Evolutionary conservation across 2,329 filamentous ascomycete genomes (phyloP).

Genomic region (Epichloe baconii): DNA sequence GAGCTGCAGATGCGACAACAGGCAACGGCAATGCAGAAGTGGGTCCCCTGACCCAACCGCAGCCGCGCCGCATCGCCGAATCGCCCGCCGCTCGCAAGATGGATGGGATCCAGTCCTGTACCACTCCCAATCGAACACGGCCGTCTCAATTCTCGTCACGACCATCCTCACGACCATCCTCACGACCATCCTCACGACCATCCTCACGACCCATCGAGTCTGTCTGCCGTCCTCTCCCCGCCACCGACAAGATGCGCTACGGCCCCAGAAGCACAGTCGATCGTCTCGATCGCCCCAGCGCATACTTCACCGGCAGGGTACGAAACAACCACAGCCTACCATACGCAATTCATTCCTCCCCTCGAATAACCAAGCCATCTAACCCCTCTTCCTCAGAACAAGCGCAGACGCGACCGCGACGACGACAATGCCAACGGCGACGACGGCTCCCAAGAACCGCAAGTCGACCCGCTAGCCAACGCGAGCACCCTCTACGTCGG

Average conservation of each 20-base stretch:
- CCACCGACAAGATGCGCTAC: slow-evolving; percentile 26
- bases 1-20: neutral
- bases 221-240: neutral
- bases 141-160: neutral
- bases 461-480: slow-evolving; percentile 60
- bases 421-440: slow-evolving; percentile 30
- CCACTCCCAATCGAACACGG: too few species aligned
- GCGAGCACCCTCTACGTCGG: slow-evolving; percentile 95
- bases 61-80: too few species aligned
- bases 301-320: slow-evolving; percentile 81
- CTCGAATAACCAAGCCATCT: neutral
- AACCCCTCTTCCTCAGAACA: slow-evolving; percentile 40
- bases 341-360: too few species aligned
- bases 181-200: too few species aligned
- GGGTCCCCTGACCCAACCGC: too few species aligned
- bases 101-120: too few species aligned
- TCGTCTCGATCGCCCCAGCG: slow-evolving; percentile 83
- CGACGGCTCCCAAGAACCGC: slow-evolving; percentile 33
- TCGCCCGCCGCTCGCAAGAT: too few species aligned
- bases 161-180: too few species aligned
- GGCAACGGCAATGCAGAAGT: too few species aligned
- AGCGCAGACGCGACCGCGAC: slow-evolving; percentile 53
- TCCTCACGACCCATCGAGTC: neutral
- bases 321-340: slow-evolving; percentile 13
- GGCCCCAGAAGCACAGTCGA: slow-evolving; percentile 63